Evolutionary conservation across 768 basidiomycete species (phyloP).

Genomic region (Hortiboletus flavorubellus): DNA sequence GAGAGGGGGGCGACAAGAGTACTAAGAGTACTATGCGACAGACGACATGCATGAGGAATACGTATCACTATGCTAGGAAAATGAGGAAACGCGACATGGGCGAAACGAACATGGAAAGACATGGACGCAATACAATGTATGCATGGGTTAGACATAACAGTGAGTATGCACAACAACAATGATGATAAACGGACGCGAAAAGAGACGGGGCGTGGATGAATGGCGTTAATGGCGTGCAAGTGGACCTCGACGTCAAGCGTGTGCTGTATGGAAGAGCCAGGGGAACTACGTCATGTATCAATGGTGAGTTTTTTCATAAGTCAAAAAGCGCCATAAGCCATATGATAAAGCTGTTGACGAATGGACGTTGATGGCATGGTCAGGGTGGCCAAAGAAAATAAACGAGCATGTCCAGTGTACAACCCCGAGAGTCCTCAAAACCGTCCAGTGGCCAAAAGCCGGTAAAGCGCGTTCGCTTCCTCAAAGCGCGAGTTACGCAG

Average conservation of each 20-base stretch:
- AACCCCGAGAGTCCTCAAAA: constrained; percentile 15
- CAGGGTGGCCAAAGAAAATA: not conserved
- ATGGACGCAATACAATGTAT: not conserved
- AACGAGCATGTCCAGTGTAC: not conserved
- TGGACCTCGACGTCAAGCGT: not conserved
- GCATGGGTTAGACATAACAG: constrained; percentile 1
- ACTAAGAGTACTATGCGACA: not conserved
- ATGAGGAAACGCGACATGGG: not conserved
- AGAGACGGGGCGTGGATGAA: not conserved
- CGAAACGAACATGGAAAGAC: not conserved
- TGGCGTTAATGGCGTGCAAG: not conserved
- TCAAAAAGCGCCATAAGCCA: constrained; percentile 13
- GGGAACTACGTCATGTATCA: not conserved
- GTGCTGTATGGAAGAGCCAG: not conserved
- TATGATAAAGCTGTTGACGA: constrained; percentile 2
- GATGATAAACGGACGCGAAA: not conserved
- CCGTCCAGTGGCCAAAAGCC: constrained; percentile 49
- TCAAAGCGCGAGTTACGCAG: constrained; percentile 70
- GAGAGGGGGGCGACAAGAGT: too few relatives aligned
- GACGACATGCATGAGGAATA: not conserved
- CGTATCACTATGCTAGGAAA: not conserved
- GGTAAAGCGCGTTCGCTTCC: constrained; percentile 73
- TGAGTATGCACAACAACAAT: not conserved
- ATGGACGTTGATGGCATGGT: not conserved
- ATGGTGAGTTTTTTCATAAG: constrained; percentile 14